Percentiles rank a stretch among this genome's conserved stretches.
phyloP scores from a whole-genome alignment of 495 filamentous ascomycete genomes.

The Melanomma pulvis-pyrius region DNA sequence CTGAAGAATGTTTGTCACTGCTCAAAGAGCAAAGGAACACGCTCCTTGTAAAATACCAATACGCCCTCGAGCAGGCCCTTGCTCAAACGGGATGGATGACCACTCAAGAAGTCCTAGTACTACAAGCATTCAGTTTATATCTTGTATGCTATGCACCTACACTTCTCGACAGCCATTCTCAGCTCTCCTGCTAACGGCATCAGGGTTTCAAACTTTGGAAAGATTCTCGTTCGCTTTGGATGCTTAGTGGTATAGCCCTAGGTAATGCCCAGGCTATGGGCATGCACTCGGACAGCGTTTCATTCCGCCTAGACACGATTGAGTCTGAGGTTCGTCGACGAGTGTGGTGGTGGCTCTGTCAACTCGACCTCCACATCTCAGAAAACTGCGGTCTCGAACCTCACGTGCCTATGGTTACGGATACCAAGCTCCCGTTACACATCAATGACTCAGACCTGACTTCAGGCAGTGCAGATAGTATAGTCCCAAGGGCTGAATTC shows the following conservation, averaged over 20 bases:
- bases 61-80: constrained; percentile 16
- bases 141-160: constrained; percentile 8
- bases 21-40: constrained; percentile 10
- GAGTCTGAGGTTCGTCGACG: constrained; percentile 27
- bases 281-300: constrained; percentile 19
- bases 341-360: constrained; percentile 30
- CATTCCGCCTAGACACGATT: not conserved
- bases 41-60: constrained; percentile 13
- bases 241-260: constrained; percentile 21
- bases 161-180: not conserved
- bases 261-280: constrained; percentile 27
- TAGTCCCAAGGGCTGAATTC: constrained; percentile 2
- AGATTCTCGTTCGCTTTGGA: constrained; percentile 23
- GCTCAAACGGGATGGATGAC: constrained; percentile 19
- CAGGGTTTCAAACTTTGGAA: constrained; percentile 8
- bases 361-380: constrained; percentile 16
- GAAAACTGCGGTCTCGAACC: constrained; percentile 25
- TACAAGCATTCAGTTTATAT: constrained; percentile 21
- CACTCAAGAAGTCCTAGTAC: constrained; percentile 16
- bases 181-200: not conserved
- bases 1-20: constrained; percentile 12
- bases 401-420: constrained; percentile 13
- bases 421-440: constrained; percentile 17
- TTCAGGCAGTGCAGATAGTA: not conserved
- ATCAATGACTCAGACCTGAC: constrained; percentile 29